Conservation (phyloP, 1,139 yeast genomes). For the Yamadazyma triangularis region DNA sequence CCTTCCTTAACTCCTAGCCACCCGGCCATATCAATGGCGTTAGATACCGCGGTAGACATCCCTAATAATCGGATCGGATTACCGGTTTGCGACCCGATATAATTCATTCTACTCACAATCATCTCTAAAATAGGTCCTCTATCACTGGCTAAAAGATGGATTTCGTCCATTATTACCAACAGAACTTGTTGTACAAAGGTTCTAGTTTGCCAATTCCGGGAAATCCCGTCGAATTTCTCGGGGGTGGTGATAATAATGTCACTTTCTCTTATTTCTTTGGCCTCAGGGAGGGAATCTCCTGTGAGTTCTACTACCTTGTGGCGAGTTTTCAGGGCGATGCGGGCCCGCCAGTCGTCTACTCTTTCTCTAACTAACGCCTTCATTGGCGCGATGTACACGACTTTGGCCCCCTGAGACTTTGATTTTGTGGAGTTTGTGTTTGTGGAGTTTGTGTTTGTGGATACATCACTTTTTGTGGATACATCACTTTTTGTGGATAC, state of each 20-base stretch:
- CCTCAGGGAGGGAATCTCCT: slow-evolving; percentile 94
- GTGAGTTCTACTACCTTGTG: slow-evolving; percentile 85
- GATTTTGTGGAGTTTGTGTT: too few relatives aligned
- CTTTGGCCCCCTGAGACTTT: slow-evolving; percentile 44
- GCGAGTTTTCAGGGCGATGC: slow-evolving; percentile 60
- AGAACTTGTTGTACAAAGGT: slow-evolving; percentile 89
- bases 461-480: too few relatives aligned
- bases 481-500: too few relatives aligned
- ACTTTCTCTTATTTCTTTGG: slow-evolving; percentile 79
- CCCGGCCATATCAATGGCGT: slow-evolving; percentile 96
- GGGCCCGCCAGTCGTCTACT: slow-evolving; percentile 87
- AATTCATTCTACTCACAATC: slow-evolving; percentile 98
- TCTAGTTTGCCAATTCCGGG: slow-evolving; percentile 97
- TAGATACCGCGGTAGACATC: slow-evolving; percentile 96
- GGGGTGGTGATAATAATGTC: slow-evolving; percentile 96
- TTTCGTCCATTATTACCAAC: slow-evolving; percentile 95
- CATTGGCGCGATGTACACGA: slow-evolving; percentile 98
- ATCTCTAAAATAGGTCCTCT: slow-evolving; percentile 97
- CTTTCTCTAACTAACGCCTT: slow-evolving; percentile 95
- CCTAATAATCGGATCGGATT: slow-evolving; percentile 81
- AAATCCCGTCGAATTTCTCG: slow-evolving; percentile 97
- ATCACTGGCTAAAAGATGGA: slow-evolving; percentile 93
- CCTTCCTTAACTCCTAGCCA: slow-evolving; percentile 95
- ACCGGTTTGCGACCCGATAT: slow-evolving; percentile 71
- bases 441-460: too few relatives aligned